These are phyloP conservation scores for Pseudogymnoascus sp. DNA, from an alignment of 2,329 filamentous ascomycete species.

Conservation along the genomic window DNA sequence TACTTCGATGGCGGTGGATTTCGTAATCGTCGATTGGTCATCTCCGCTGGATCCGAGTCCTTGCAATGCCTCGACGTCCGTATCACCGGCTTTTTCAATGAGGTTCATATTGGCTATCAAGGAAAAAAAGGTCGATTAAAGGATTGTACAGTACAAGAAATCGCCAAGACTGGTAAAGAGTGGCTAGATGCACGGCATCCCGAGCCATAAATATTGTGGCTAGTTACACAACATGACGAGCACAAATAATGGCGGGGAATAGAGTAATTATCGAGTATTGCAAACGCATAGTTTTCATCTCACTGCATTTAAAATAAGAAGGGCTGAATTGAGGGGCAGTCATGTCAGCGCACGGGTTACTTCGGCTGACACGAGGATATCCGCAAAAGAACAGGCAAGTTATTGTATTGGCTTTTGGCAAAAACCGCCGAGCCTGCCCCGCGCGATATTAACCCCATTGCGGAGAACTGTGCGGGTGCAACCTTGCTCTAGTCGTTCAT, in stretches of 20 bases:
- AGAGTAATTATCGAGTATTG: background rate
- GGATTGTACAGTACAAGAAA: background rate
- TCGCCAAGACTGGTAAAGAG: background rate
- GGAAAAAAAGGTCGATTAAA: background rate
- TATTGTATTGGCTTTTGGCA: background rate
- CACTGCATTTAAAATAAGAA: background rate
- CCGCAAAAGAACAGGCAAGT: background rate
- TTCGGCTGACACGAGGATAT: background rate
- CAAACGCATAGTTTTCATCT: background rate
- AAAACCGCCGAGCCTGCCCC: background rate
- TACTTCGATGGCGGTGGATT: background rate
- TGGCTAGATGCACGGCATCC: background rate
- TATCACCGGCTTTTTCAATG: background rate
- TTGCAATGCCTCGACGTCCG: background rate
- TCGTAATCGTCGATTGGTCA: background rate
- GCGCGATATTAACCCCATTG: background rate
- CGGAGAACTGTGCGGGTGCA: background rate
- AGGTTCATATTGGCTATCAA: background rate
- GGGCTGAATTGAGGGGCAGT: background rate
- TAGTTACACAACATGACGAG: background rate
- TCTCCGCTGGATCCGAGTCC: background rate
- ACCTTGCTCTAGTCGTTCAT: background rate
- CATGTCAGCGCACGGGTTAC: background rate
- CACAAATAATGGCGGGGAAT: background rate
- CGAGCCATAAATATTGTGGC: background rate